These are phyloP conservation scores for Monosporascus ibericus DNA, from an alignment of 2,329 filamentous ascomycete genomes.

Conservation along the genomic window DNA sequence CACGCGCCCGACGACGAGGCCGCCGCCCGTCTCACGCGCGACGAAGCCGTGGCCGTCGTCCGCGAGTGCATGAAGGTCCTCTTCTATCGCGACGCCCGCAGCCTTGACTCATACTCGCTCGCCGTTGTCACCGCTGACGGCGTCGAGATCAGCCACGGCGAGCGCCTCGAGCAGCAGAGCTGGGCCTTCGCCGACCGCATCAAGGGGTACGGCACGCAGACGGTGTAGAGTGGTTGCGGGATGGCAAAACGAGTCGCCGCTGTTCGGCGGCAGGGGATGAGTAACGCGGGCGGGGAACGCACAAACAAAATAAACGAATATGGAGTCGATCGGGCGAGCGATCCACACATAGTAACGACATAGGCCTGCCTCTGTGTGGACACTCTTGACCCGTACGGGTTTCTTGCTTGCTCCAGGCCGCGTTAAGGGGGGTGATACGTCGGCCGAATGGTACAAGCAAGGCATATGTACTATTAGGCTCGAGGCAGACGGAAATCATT, in stretches of 20 bases:
- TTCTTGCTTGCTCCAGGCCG: too few relatives aligned
- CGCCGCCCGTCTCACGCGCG: slow-evolving; percentile 63
- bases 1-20: slow-evolving; percentile 79
- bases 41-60: slow-evolving; percentile 73
- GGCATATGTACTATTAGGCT: too few relatives aligned
- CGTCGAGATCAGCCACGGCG: slow-evolving; percentile 76
- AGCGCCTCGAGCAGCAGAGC: slow-evolving; percentile 91
- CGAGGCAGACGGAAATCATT: too few relatives aligned
- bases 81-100: slow-evolving; percentile 93
- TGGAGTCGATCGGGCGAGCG: too few relatives aligned
- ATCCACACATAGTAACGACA: too few relatives aligned
- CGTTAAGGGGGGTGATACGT: too few relatives aligned
- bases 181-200: slow-evolving; percentile 97
- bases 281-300: too few relatives aligned
- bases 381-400: too few relatives aligned
- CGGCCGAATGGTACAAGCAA: too few relatives aligned
- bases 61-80: slow-evolving; percentile 98
- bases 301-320: too few relatives aligned
- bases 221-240: slow-evolving; percentile 34
- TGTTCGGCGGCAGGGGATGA: too few relatives aligned
- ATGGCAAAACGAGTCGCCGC: not conserved
- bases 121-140: slow-evolving; percentile 84
- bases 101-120: slow-evolving; percentile 84
- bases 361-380: too few relatives aligned
- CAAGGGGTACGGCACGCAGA: slow-evolving; percentile 89